Evolutionary conservation across 495 filamentous ascomycete species (phyloP).

Genomic region (Annulohypoxylon maeteangense): DNA sequence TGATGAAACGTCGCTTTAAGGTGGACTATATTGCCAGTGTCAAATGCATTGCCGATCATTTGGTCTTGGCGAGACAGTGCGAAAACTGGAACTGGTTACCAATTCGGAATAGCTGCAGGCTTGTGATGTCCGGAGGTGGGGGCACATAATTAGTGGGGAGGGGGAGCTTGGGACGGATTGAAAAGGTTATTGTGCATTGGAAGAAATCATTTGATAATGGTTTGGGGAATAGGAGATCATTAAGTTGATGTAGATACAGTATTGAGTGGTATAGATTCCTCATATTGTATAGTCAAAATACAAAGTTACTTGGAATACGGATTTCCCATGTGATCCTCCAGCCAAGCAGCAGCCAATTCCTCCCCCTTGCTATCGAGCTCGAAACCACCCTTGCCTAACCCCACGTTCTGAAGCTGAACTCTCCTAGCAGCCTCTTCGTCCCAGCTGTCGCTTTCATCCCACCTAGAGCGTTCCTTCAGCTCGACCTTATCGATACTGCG

Average conservation of each 20-base stretch:
- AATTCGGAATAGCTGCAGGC: not conserved
- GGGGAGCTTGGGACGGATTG: too few species aligned
- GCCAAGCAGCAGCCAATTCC: conserved; percentile 34
- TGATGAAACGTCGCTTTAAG: not conserved
- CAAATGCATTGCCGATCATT: not conserved
- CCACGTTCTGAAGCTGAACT: conserved; percentile 36
- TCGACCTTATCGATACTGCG: conserved; percentile 52
- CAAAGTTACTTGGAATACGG: not conserved
- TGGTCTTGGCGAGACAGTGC: not conserved
- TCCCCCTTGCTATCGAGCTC: conserved; percentile 14
- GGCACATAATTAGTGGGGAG: too few species aligned
- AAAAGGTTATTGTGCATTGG: too few species aligned
- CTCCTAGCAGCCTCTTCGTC: conserved; percentile 29
- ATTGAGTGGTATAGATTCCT: too few species aligned
- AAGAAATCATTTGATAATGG: too few species aligned
- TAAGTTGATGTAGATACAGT: too few species aligned
- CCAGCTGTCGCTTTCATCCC: conserved; percentile 42
- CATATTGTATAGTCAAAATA: too few species aligned
- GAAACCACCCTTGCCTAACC: not conserved
- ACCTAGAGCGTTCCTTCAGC: conserved; percentile 40
- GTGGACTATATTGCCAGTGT: not conserved
- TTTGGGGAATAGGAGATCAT: too few species aligned
- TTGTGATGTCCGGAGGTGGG: not conserved
- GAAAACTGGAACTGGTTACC: not conserved
- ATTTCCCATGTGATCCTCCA: conserved; percentile 27